Base-by-base conservation (phyloP, 257 asterid genomes). In the Nicotiana paniculata region DNA sequence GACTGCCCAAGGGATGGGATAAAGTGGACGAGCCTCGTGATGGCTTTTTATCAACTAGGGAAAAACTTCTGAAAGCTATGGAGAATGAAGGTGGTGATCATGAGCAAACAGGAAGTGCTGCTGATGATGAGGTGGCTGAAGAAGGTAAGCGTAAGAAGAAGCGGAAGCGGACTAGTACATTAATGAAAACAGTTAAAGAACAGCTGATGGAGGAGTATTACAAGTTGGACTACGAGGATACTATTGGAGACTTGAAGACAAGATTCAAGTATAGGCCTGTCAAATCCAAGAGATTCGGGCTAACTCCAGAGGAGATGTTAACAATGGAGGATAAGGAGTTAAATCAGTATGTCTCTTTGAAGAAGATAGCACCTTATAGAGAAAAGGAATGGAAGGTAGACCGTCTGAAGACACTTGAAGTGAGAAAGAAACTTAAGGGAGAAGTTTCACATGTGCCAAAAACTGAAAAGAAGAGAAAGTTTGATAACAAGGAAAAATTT, bases 311-410 rank as follows among this genome's bases (percentile, higher is more conserved):
- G 57, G 95, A 95, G 75, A 66, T 95, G 72, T 68, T 93, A 33
- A 54, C 6, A 69, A 78, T 88, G 88, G 97, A 93, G 72, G 97
- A 95, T 39, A 91, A 88, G 81, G 97, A 92, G 18, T 84, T 93
- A 89, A 95, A 93, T 87, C 97, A 93, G 83, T 89, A 85, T 81
- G 97, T 95, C 48, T 85, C 98, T 30, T 32, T 93, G 65, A 93
- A 93, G 90, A 93, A 91, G 90, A 81, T 95, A 82, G 96, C 97
- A 5, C 93, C 98, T 5, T 95, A 95, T 69, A 82, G 90, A 79
- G 97, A 95, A 79, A 85, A 88, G 86, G 96, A 91, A 81, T 95
- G 97, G 97, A 86, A 89, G 91, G 97, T 92, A 61, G 93, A 96
- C 58, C 91, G 88, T 30, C 57, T 63, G 16, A 90, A 90, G 90